A percentile compares a stretch with the other conserved stretches of the same genome.
Conservation (phyloP, 768 basidiomycete species). For the Mycena amicta region DNA sequence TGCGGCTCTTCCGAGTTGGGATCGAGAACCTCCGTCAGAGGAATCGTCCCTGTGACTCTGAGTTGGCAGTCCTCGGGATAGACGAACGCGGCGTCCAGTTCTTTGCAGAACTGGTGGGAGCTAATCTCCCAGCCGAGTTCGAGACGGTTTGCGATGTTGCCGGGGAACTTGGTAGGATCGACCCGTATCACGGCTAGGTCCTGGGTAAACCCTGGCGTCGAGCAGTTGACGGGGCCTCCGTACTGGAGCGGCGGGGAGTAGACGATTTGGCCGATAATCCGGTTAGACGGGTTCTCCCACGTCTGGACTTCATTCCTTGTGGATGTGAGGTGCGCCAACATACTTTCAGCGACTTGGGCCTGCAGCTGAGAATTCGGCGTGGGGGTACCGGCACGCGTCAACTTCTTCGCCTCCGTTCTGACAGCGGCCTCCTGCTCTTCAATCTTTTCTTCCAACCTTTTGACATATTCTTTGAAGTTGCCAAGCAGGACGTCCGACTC, state of each 20-base stretch:
- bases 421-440: too few species aligned
- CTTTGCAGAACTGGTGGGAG: background rate
- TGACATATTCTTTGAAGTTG: too few species aligned
- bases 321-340: too few species aligned
- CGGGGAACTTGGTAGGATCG: background rate
- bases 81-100: background rate
- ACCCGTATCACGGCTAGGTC: background rate
- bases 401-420: too few species aligned
- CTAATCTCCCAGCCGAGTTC: background rate
- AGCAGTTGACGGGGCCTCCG: background rate
- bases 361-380: too few species aligned
- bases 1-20: background rate
- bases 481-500: too few species aligned
- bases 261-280: background rate
- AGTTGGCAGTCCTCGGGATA: background rate
- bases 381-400: too few species aligned
- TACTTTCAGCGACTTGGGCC: too few species aligned
- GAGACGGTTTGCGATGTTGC: background rate
- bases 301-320: too few species aligned
- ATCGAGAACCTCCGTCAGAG: background rate
- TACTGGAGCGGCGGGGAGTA: background rate
- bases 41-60: background rate
- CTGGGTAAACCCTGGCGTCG: background rate
- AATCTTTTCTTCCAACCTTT: too few species aligned
- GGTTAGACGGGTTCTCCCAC: too few species aligned